Evolutionary conservation across 2,329 filamentous ascomycete species (phyloP), one percentile per base, ranked within the genome.

Genomic region (Claviceps fusiformis): DNA sequence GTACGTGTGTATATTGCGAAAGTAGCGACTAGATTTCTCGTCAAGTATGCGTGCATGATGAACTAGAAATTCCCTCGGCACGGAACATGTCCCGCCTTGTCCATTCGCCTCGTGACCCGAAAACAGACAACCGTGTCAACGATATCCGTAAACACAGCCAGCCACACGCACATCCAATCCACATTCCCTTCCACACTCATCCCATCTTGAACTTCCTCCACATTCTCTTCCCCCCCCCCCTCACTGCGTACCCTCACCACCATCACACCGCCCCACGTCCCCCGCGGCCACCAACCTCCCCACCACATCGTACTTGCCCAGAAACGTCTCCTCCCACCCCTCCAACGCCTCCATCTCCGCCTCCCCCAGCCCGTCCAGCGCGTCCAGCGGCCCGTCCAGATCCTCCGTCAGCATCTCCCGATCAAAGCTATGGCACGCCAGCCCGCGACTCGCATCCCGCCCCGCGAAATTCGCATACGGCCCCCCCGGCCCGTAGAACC

Each of bases 381-480:
- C 81, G 67, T 95, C 90, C 59, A 96, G 73, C 48, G 89, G 89
- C 0, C 82, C 92, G 56, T 93, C 82, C 55, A 97, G 73, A 69
- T 96, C 87, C 75, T 92, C 83, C 19, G 93, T 97, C 72, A 97
- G 73, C 90, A 97, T 95, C 7, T 91, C 87, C 75, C 88, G 82
- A 67, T 96, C 93, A 69, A 98, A 97, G 73, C 89, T 95, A 57
- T 91, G 89, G 69, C 82, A 88, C 1, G 93, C 92, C 57, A 98
- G 73, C 1, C 93, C 93, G 53, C 92, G 80, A 60, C 82, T 89
- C 24, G 93, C 93, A 71, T 98, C 93, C 44, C 91, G 78, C 0
- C 93, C 93, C 0, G 93, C 93, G 67, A 98, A 98, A 74, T 97
- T 97, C 69, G 85, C 85, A 70, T 98, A 98, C 2, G 92, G 90